Conservation (phyloP, 2,329 filamentous ascomycete genomes). For the Cercospora brassicicola region DNA sequence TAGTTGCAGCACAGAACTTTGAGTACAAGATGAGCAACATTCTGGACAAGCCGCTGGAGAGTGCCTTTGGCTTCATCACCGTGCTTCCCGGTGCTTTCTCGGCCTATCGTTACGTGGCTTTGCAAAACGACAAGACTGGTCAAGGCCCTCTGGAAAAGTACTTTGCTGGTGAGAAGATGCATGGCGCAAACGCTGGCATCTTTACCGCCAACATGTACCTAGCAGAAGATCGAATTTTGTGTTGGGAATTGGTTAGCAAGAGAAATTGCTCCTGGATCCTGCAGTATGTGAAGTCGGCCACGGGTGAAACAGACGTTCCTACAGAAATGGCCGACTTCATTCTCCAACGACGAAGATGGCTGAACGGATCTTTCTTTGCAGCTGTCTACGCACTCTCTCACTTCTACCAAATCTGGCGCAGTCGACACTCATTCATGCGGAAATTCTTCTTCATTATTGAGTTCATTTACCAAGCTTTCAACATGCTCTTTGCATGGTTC, state of each 20-base stretch:
- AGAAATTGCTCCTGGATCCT: slow-evolving; percentile 96
- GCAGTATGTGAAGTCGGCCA: slow-evolving; percentile 97
- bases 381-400: slow-evolving; percentile 93
- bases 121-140: slow-evolving; percentile 95
- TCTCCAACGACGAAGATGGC: slow-evolving; percentile 90
- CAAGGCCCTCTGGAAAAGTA: slow-evolving; percentile 94
- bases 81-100: slow-evolving; percentile 97
- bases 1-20: slow-evolving; percentile 96
- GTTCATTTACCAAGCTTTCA: slow-evolving; percentile 90
- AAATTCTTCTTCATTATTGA: slow-evolving; percentile 90
- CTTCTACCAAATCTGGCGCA: slow-evolving; percentile 94
- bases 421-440: slow-evolving; percentile 80
- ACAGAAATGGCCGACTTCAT: slow-evolving; percentile 93
- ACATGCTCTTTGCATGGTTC: slow-evolving; percentile 99
- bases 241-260: slow-evolving; percentile 97
- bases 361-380: slow-evolving; percentile 98
- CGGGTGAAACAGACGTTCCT: slow-evolving; percentile 94
- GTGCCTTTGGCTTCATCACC: slow-evolving; percentile 95
- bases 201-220: slow-evolving; percentile 99
- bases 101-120: slow-evolving; percentile 90
- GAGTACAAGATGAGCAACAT: slow-evolving; percentile 99
- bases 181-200: slow-evolving; percentile 87
- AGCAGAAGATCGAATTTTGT: slow-evolving; percentile 96
- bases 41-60: slow-evolving; percentile 94
- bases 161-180: slow-evolving; percentile 94